Percentiles rank a stretch among this genome's conserved stretches.
phyloP scores from a whole-genome alignment of 1,139 yeast genomes.

The Pneumocystis carinii region DNA sequence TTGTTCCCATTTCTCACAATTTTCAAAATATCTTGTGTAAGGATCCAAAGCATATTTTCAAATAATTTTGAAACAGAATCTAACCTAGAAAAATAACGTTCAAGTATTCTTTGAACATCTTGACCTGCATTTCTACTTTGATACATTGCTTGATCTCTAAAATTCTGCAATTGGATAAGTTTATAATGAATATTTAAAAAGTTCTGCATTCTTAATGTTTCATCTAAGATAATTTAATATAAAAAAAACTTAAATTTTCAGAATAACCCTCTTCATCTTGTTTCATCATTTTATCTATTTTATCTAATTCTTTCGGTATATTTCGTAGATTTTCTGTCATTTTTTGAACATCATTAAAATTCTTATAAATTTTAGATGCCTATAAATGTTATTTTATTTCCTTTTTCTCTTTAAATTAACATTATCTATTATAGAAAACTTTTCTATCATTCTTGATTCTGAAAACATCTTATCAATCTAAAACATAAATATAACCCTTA shows the following conservation, averaged over 20 bases:
- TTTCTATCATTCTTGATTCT: conserved; percentile 26
- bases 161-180: conserved; percentile 57
- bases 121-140: conserved; percentile 43
- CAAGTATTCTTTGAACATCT: conserved; percentile 56
- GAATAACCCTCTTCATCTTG: conserved; percentile 38
- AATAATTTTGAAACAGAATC: conserved; percentile 41
- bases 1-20: conserved; percentile 51
- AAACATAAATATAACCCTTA: neutral
- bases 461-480: conserved; percentile 18
- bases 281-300: conserved; percentile 36
- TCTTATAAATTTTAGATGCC: neutral
- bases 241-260: conserved; percentile 31
- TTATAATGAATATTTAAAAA: conserved; percentile 54
- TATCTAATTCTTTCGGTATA: conserved; percentile 38
- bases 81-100: conserved; percentile 41
- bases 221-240: neutral
- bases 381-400: neutral
- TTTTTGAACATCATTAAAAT: conserved; percentile 23
- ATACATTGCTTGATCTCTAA: conserved; percentile 54
- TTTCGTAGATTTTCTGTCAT: conserved; percentile 49
- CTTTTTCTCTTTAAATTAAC: neutral
- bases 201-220: conserved; percentile 30
- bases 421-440: conserved; percentile 44
- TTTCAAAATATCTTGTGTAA: conserved; percentile 53
- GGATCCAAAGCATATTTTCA: conserved; percentile 46